Evolutionary conservation across 1,284 basidiomycete species (phyloP).

Genomic region (Blastosporella zonata): DNA sequence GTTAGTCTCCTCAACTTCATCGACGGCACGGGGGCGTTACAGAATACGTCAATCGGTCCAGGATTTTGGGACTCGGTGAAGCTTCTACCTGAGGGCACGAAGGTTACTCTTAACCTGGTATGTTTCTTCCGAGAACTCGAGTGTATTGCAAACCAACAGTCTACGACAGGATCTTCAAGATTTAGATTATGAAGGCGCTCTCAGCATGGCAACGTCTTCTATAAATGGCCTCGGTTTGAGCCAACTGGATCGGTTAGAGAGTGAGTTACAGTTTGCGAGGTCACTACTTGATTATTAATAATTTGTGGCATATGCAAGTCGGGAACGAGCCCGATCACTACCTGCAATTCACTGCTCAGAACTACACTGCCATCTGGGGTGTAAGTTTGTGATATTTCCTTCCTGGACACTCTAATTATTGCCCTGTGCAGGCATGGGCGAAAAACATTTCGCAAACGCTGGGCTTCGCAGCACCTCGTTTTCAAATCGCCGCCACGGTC

Average conservation of each 20-base stretch:
- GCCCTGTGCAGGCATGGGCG: conserved; percentile 37
- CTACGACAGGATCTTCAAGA: conserved; percentile 38
- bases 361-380: conserved; percentile 42
- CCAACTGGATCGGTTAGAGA: conserved; percentile 43
- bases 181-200: conserved; percentile 38
- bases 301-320: conserved; percentile 30
- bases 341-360: conserved; percentile 37
- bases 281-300: not conserved
- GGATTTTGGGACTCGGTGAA: conserved; percentile 45
- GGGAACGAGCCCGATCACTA: conserved; percentile 55
- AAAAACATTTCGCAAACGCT: conserved; percentile 41
- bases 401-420: not conserved
- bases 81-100: conserved; percentile 43
- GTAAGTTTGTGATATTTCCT: conserved; percentile 23
- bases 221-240: conserved; percentile 29
- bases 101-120: conserved; percentile 43
- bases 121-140: not conserved
- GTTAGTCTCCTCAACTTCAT: conserved; percentile 43
- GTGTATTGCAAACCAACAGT: not conserved
- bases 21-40: conserved; percentile 36
- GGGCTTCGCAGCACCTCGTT: conserved; percentile 34
- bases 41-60: conserved; percentile 49
- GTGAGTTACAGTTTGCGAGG: conserved; percentile 25
- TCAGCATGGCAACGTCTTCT: conserved; percentile 42
- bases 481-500: conserved; percentile 45